Evolutionary conservation across 169 alveolate species (phyloP), one percentile per base, ranked within the genome.

Genomic region (Plasmodium sp.): DNA sequence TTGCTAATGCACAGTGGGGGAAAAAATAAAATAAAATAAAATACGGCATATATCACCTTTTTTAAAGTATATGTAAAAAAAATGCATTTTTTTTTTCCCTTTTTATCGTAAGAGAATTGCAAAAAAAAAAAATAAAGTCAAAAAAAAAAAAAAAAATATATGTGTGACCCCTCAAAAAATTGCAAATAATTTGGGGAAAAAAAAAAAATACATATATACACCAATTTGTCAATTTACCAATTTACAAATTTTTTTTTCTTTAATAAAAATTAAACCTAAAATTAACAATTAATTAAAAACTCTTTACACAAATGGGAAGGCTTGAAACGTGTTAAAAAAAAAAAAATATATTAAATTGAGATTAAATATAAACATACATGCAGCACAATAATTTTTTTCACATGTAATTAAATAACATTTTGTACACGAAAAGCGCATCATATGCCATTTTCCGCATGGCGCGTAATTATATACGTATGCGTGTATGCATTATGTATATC

Each of bases 1-100:
- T 80, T 33, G 31, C 34, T 36, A 80, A 80, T 80, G 84, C 84
- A 80, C 84, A 39, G 71, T 10, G 73, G 56, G 72, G 7, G 27
- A 83, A 54, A 83, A 83, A 83, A 54, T 18, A 62, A 62, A 62
- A 67, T 51, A 67, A 36, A 36, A 36, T 51, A 67, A 67, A 67
- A 67, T 67, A 27, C 81, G 41, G 91, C 91, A 83, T 31, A 56
- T 81, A 34, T 33, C n/a, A 18, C 74, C 39, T 83, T 82, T 79
- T 82, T 56, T 33, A n/a, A 56, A 56, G 36, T 34, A 81, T 81
- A 48, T 45, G 73, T 56, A n/a, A 83, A 33, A 58, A 83, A 27
- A 54, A 51, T 51, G 33, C 56, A 48, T 51, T 81, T 14, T 27
- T 81, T 18, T 43, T 48, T 12, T 51, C 27, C 43, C 72, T 41